These are phyloP conservation scores for Penicillium soppii DNA, from an alignment of 495 filamentous ascomycete species.

Conservation along the genomic window DNA sequence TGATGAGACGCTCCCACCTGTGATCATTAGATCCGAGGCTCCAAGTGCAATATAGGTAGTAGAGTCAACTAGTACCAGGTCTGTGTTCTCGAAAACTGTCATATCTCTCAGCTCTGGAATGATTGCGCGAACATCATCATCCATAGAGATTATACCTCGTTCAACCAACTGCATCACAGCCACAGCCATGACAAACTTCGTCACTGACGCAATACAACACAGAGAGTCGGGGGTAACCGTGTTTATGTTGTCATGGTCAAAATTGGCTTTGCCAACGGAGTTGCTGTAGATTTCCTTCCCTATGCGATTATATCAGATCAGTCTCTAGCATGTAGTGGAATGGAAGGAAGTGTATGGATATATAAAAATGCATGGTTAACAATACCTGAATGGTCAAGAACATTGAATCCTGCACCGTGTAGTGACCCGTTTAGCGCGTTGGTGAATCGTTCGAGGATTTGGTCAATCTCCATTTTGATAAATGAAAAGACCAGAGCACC, in stretches of 20 bases:
- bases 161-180: constrained; percentile 46
- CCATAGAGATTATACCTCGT: constrained; percentile 34
- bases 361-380: neutral
- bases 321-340: no score
- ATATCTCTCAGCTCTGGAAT: constrained; percentile 25
- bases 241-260: neutral
- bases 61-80: no score
- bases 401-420: constrained; percentile 9
- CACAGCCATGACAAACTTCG: constrained; percentile 42
- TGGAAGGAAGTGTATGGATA: no score
- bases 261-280: neutral
- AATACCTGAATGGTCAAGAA: constrained; percentile 7
- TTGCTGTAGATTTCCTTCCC: neutral
- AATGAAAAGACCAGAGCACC: no score
- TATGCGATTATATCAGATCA: neutral
- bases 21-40: no score
- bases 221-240: constrained; percentile 2
- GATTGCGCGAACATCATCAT: constrained; percentile 28
- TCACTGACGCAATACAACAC: constrained; percentile 21
- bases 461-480: neutral
- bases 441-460: constrained; percentile 4
- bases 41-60: no score
- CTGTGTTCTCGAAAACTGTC: neutral
- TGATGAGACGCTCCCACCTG: no score
- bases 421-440: constrained; percentile 8